Percentiles rank a stretch among this genome's conserved stretches.
phyloP scores from a whole-genome alignment of 257 asterid species.

The Cruciata laevipes region DNA sequence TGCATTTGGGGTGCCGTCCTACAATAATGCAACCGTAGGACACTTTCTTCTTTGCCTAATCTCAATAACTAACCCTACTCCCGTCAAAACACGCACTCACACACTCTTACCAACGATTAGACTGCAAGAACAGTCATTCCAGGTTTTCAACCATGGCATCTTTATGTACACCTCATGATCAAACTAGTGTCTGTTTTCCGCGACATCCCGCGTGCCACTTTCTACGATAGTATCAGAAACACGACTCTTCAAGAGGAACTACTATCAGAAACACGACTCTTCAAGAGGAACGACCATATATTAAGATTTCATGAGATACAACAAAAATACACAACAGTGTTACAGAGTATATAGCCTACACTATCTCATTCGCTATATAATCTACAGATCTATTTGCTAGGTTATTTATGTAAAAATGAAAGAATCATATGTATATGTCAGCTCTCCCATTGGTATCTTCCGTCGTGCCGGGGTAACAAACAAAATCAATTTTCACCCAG shows the following conservation, averaged over 20 bases:
- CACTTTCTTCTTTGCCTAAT: slow-evolving; percentile 2
- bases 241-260: neutral
- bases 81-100: neutral
- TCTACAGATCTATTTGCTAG: slow-evolving; percentile 14
- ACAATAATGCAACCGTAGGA: slow-evolving; percentile 20
- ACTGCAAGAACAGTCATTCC: slow-evolving; percentile 3
- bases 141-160: neutral
- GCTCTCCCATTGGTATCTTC: slow-evolving; percentile 1
- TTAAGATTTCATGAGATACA: neutral
- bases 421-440: slow-evolving; percentile 25
- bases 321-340: neutral
- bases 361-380: slow-evolving; percentile 5
- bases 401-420: slow-evolving; percentile 27
- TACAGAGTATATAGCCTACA: slow-evolving; percentile 5
- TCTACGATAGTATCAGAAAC: neutral
- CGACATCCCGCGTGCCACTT: neutral
- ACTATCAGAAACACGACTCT: neutral
- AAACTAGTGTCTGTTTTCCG: neutral
- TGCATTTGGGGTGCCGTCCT: slow-evolving; percentile 18
- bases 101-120: neutral
- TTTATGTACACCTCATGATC: neutral
- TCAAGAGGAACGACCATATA: neutral
- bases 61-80: neutral
- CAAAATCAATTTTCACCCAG: neutral
- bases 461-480: neutral